Conservation (phyloP, 805 yeast species). For the Metschnikowia kofuensis region DNA sequence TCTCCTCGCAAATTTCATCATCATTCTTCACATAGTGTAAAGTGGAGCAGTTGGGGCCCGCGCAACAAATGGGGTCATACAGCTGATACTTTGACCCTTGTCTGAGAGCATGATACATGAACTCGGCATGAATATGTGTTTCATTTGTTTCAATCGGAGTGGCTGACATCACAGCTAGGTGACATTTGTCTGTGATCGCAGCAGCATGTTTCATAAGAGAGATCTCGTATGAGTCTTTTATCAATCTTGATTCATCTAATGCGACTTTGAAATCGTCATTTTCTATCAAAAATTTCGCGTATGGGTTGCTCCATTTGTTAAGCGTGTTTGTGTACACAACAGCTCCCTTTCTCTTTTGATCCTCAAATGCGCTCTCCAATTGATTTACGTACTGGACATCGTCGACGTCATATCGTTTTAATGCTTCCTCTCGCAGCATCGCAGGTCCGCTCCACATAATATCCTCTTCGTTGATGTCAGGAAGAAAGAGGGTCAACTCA, state of each 20-base stretch:
- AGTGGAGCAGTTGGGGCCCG: conserved; percentile 89
- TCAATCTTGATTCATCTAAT: conserved; percentile 80
- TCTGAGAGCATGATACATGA: conserved; percentile 86
- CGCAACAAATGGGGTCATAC: conserved; percentile 94
- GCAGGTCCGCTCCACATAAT: conserved; percentile 98
- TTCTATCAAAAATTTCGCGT: conserved; percentile 37
- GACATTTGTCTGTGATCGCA: conserved; percentile 82
- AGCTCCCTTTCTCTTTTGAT: conserved; percentile 24
- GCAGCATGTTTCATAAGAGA: conserved; percentile 77
- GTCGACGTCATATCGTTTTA: conserved; percentile 71
- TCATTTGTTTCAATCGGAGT: conserved; percentile 83
- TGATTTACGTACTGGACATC: conserved; percentile 64
- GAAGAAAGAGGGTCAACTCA: conserved; percentile 69
- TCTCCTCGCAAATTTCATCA: conserved; percentile 47
- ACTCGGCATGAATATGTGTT: conserved; percentile 93
- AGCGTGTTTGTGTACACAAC: conserved; percentile 53
- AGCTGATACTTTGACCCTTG: conserved; percentile 90
- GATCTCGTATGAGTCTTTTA: conserved; percentile 82
- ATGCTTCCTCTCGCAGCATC: conserved; percentile 61
- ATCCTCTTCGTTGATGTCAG: conserved; percentile 81
- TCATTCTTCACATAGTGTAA: conserved; percentile 87
- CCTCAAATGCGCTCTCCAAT: conserved; percentile 35
- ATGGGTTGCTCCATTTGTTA: conserved; percentile 42
- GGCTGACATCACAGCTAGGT: conserved; percentile 89
- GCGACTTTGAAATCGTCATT: conserved; percentile 60